Percentiles rank a stretch among this genome's conserved stretches.
These are phyloP conservation scores for Marasmius tenuissimus DNA, from an alignment of 1,284 basidiomycete genomes.

Conservation along the genomic window DNA sequence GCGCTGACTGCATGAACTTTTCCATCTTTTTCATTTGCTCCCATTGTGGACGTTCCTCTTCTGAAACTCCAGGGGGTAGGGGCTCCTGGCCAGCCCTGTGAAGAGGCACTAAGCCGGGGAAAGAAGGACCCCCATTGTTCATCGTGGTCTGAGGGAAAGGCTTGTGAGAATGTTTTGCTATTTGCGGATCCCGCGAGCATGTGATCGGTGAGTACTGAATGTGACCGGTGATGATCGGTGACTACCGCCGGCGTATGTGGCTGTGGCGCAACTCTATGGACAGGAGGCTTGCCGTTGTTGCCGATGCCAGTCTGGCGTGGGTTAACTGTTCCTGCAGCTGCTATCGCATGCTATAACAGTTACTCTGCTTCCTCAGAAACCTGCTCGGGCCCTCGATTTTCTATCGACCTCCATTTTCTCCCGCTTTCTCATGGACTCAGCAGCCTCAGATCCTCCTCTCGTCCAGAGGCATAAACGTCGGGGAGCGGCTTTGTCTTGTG, in stretches of 20 bases:
- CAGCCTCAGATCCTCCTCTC: conserved; percentile 27
- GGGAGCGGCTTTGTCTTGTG: conserved; percentile 56
- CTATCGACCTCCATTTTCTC: background rate
- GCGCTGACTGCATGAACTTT: conserved; percentile 63
- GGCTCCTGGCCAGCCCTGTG: conserved; percentile 69
- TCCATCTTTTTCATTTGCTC: conserved; percentile 77
- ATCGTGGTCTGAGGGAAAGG: background rate
- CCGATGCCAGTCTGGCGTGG: too few species aligned
- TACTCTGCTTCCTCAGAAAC: too few species aligned
- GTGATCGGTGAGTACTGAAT: too few species aligned
- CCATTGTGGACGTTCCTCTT: conserved; percentile 74
- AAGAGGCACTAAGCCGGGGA: conserved; percentile 43
- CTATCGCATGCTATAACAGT: too few species aligned
- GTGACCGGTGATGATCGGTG: too few species aligned
- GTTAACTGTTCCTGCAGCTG: too few species aligned
- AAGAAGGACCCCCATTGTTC: conserved; percentile 13
- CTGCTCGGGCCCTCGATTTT: too few species aligned
- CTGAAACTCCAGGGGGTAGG: conserved; percentile 78
- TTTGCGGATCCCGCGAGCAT: too few species aligned
- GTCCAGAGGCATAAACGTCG: conserved; percentile 47
- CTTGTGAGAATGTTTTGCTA: too few species aligned
- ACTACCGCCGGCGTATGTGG: too few species aligned
- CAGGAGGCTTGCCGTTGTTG: too few species aligned
- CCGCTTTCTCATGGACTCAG: conserved; percentile 26
- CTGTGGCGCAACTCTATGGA: too few species aligned